Percentiles rank a stretch among this genome's conserved stretches.
phyloP scores from a whole-genome alignment of 768 basidiomycete genomes.

The Termitomyces sp. region DNA sequence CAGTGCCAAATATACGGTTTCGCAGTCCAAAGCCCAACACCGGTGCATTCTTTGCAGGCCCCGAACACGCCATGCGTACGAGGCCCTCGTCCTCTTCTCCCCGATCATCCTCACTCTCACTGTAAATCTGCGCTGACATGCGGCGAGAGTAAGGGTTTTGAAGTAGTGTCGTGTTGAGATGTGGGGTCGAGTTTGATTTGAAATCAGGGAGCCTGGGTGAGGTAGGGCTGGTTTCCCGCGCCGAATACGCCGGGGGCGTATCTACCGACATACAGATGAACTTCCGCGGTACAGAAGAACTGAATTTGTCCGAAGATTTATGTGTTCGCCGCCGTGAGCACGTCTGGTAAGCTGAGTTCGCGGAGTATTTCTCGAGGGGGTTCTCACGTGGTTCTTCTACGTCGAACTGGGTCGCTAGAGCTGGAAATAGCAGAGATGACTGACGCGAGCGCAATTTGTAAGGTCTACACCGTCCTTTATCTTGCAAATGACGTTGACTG shows the following conservation, averaged over 20 bases:
- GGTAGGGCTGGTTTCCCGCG: conserved; percentile 10
- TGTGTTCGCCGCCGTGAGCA: conserved; percentile 3
- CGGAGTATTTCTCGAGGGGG: background rate
- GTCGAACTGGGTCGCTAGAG: background rate
- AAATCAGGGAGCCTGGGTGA: conserved; percentile 13
- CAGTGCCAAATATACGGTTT: conserved; percentile 25
- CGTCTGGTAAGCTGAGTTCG: background rate
- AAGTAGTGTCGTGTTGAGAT: conserved; percentile 13
- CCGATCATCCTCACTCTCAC: conserved; percentile 22
- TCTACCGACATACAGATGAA: conserved; percentile 19
- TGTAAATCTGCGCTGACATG: conserved; percentile 20
- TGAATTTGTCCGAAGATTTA: conserved; percentile 7
- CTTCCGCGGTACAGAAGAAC: conserved; percentile 7
- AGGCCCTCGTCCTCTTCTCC: conserved; percentile 21
- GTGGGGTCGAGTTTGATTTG: conserved; percentile 19
- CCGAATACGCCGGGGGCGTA: conserved; percentile 17
- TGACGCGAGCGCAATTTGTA: background rate
- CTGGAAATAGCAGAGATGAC: background rate
- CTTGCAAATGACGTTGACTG: background rate
- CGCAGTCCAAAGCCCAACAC: conserved; percentile 17
- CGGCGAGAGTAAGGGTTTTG: conserved; percentile 9
- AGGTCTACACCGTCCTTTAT: background rate
- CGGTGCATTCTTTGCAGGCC: background rate
- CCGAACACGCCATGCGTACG: conserved; percentile 23
- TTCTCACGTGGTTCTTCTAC: background rate